These are phyloP conservation scores for Botrytis fragariae DNA, from an alignment of 2,329 filamentous ascomycete species.

Conservation along the genomic window DNA sequence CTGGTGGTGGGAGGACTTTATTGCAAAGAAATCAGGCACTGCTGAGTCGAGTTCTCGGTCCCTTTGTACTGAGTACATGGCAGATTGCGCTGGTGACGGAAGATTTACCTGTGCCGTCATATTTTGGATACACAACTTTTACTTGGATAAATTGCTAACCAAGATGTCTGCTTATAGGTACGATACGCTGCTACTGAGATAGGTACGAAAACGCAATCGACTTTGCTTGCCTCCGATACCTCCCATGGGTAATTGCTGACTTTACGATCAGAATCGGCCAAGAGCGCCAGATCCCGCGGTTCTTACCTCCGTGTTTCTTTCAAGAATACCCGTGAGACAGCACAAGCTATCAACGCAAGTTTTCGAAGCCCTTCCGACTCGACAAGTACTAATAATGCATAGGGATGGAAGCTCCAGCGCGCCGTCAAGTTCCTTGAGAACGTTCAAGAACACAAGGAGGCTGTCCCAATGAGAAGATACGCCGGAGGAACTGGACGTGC, in stretches of 20 bases:
- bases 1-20: neutral
- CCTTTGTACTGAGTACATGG: neutral
- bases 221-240: slow-evolving; percentile 42
- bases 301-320: slow-evolving; percentile 93
- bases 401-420: slow-evolving; percentile 20
- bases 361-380: neutral
- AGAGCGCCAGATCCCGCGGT: slow-evolving; percentile 96
- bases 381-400: neutral
- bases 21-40: neutral
- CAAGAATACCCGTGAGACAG: slow-evolving; percentile 99
- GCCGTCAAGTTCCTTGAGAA: slow-evolving; percentile 95
- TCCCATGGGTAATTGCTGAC: slow-evolving; percentile 40
- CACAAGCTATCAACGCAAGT: slow-evolving; percentile 84
- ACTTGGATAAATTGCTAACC: neutral
- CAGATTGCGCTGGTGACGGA: neutral
- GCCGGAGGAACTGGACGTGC: slow-evolving; percentile 92
- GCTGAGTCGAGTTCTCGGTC: neutral
- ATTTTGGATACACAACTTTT: neutral
- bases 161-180: slow-evolving; percentile 55
- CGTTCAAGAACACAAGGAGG: slow-evolving; percentile 95
- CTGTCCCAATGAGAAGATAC: slow-evolving; percentile 97
- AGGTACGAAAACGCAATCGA: slow-evolving; percentile 6
- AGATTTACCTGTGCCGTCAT: neutral
- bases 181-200: slow-evolving; percentile 74
- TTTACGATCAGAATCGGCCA: slow-evolving; percentile 46